Base-by-base conservation (phyloP, 2,329 filamentous ascomycete genomes). In the Microcyclospora tardicrescens region DNA sequence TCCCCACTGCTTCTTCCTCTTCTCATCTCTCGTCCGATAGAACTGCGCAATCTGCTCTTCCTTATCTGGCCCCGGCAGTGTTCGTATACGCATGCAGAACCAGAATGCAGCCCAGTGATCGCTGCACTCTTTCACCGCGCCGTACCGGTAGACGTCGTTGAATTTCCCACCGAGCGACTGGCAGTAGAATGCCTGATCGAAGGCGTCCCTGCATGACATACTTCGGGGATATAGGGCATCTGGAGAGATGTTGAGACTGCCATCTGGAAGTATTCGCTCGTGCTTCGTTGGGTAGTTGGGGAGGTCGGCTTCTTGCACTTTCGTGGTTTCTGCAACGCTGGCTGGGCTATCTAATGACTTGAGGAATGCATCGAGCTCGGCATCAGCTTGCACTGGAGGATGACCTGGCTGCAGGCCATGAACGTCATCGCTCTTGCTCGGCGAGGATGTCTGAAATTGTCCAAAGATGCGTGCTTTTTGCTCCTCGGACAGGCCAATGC, bases 111-210 rank as follows among this genome's bases (percentile, higher is more conserved):
- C 74, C 86, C 89, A 95, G 46, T 86, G 79, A 49, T 93, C 81
- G 44, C 70, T 75, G 69, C 91, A 98, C 3, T 74, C 71, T 33
- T 80, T 75, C 54, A 93, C 66, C 32, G 69, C 66, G 44, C 91
- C 91, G 57, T 85, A 80, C 30, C 91, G 81, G 69, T 96, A 98
- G 29, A 96, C 73, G 54, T 85, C 78, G 54, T 83, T 86, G 69
- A 87, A 94, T 60, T 96, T 87, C 1, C 89, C 86, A 38, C 85
- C 87, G 8, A 94, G 69, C 0, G 81, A 85, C 58, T 91, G 84
- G 72, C 91, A 98, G 69, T 89, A 84, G 73, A 89, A 95, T 43
- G 89, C 87, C 46, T 77, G 73, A 66, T 98, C 91, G 65, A 98
- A 96, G 51, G 86, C 81, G 44, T 80, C 72, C 37, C 84, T 81